Percentiles rank a stretch among this genome's conserved stretches.
phyloP scores from a whole-genome alignment of 2,329 filamentous ascomycete genomes.

The Venturia effusa region DNA sequence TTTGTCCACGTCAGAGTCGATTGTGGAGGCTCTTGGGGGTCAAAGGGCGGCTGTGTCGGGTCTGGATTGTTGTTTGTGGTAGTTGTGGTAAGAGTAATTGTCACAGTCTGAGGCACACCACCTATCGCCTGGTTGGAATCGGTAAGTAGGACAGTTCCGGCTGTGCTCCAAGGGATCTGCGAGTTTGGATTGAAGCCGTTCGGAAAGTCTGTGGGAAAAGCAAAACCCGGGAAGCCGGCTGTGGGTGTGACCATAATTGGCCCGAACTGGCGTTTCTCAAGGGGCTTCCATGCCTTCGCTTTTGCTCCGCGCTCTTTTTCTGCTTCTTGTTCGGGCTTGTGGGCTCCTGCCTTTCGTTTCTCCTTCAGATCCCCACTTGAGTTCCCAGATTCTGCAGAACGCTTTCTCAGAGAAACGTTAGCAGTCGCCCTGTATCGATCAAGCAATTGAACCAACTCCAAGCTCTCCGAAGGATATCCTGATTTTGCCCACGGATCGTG shows the following conservation, averaged over 20 bases:
- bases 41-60: neutral
- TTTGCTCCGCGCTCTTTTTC: neutral
- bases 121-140: neutral
- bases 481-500: constrained; percentile 29
- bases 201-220: constrained; percentile 2
- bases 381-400: neutral
- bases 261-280: neutral
- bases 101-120: neutral
- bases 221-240: neutral
- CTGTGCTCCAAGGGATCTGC: constrained; percentile 3
- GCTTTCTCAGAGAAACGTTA: constrained; percentile 1
- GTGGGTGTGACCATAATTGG: neutral
- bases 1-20: neutral
- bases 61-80: neutral
- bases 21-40: neutral
- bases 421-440: constrained; percentile 19
- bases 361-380: neutral
- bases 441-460: constrained; percentile 28
- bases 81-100: constrained; percentile 5
- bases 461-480: constrained; percentile 22
- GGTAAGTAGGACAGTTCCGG: neutral
- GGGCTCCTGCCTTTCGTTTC: neutral
- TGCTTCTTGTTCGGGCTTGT: neutral
- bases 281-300: neutral
- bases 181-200: neutral